phyloP scores from a whole-genome alignment of 345 rosid species.

The Hypericum androsaemum region DNA sequence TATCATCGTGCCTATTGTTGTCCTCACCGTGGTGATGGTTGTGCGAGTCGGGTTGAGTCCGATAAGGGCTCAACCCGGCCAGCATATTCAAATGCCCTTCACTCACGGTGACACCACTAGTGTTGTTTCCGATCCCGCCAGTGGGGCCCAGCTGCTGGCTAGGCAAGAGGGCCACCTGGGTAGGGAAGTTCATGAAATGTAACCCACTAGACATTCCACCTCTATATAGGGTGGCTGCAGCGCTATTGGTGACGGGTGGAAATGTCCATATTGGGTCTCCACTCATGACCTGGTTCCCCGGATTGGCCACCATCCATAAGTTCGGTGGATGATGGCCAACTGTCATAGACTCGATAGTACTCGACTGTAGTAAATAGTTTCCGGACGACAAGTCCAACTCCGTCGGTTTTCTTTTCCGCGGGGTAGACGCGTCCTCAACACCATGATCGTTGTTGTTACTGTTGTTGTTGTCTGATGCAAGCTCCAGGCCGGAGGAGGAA shows the following conservation, averaged over 20 bases:
- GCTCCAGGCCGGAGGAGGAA: neutral
- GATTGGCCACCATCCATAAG: slow-evolving; percentile 83
- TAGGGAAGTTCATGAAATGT: slow-evolving; percentile 89
- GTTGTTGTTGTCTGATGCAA: neutral
- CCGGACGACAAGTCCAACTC: slow-evolving; percentile 17
- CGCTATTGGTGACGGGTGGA: slow-evolving; percentile 59
- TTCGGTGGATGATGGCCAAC: slow-evolving; percentile 60
- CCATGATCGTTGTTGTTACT: neutral
- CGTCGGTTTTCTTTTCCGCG: too few relatives aligned
- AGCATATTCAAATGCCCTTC: slow-evolving; percentile 64
- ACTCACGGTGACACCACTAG: slow-evolving; percentile 16
- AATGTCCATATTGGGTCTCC: slow-evolving; percentile 92
- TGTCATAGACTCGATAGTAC: slow-evolving; percentile 41
- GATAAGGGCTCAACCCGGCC: slow-evolving; percentile 61
- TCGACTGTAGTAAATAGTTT: slow-evolving; percentile 54
- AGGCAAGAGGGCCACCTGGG: slow-evolving; percentile 70
- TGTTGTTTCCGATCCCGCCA: slow-evolving; percentile 17
- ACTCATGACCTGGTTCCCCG: slow-evolving; percentile 49
- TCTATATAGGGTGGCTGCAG: slow-evolving; percentile 35
- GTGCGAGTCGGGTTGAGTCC: slow-evolving; percentile 51
- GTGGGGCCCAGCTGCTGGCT: slow-evolving; percentile 62
- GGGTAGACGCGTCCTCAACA: too few relatives aligned
- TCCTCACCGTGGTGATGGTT: slow-evolving; percentile 35
- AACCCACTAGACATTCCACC: slow-evolving; percentile 72
- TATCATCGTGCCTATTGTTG: slow-evolving; percentile 51